Conservation (phyloP, 768 basidiomycete species). For the Butyriboletus loyo region DNA sequence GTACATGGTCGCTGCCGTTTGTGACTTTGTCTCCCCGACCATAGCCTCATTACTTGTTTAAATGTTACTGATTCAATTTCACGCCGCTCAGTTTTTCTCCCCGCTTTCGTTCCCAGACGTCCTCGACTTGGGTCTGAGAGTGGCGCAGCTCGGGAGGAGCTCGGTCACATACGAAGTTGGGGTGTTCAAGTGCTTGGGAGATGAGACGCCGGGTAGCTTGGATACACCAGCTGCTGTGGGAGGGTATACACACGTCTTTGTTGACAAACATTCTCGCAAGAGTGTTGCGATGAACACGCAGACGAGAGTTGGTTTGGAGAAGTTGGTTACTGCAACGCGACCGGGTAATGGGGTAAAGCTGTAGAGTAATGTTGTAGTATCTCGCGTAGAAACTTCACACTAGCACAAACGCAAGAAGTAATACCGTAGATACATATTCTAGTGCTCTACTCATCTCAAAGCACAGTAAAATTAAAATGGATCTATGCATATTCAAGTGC, state of each 20-base stretch:
- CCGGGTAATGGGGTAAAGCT: slow-evolving; percentile 12
- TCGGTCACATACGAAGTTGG: slow-evolving; percentile 81
- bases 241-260: slow-evolving; percentile 83
- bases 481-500: not conserved
- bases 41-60: not conserved
- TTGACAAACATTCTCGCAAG: slow-evolving; percentile 56
- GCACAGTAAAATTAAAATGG: no score
- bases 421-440: not conserved
- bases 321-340: not conserved
- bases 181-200: slow-evolving; percentile 49
- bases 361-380: no score
- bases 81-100: slow-evolving; percentile 55
- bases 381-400: no score
- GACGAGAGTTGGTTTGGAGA: slow-evolving; percentile 45
- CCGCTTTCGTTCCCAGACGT: slow-evolving; percentile 73
- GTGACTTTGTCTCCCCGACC: no score
- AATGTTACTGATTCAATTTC: no score
- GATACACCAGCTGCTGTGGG: slow-evolving; percentile 41
- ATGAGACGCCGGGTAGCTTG: slow-evolving; percentile 1
- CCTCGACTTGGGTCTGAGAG: slow-evolving; percentile 67
- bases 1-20: no score
- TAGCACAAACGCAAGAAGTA: no score
- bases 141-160: slow-evolving; percentile 64
- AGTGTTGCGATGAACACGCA: slow-evolving; percentile 45
- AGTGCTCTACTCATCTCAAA: no score